Base-by-base conservation (phyloP, 192 early-diverging fungal species). In the Podila horticola region DNA sequence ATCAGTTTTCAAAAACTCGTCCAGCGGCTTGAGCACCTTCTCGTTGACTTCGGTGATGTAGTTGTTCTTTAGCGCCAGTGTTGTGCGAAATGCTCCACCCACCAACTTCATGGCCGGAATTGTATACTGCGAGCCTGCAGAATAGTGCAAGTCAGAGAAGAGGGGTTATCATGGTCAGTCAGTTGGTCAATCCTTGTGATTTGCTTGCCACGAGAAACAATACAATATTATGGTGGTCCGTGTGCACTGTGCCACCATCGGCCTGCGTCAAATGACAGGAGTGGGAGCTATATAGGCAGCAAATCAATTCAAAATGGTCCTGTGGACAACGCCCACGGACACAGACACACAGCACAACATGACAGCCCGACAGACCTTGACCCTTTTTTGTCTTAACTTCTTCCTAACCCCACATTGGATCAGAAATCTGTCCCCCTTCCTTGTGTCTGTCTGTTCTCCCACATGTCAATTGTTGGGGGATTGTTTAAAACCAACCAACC, bases 41-140 rank as follows among this genome's bases (percentile, higher is more conserved):
- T 93, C 91, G 34, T 86, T 83, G 9, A 94, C 70, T 49, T 92
- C 90, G 31, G 84, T 85, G 26, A 84, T 85, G 82, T 90, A 79
- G 48, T 90, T 87, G 45, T 64, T 65, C 67, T 84, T 87, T 60
- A 84, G 82, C 30, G 88, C 83, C 15, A 84, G 64, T 11, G 79
- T 84, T 3, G 84, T 86, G 17, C 87, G 86, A 36, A 90, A 76
- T 49, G 82, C 75, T 28, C 64, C 84, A 10, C 81, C 66, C 45
- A 87, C 83, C 4, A 85, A 71, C 58, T 83, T 77, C 66, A 83
- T 79, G 22, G 85, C 82, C 2, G 77, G 66, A n/a, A 75, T 83
- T 19, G 85, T 84, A 36, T 85, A 83, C 13, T 89, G 75, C 2
- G 82, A 73, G 36, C 67, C 71, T 69, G 72, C 9, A 55, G 4